Evolutionary conservation across 169 alveolate genomes (phyloP), one percentile per base, ranked within the genome.

Genomic region (Theileria parva): DNA sequence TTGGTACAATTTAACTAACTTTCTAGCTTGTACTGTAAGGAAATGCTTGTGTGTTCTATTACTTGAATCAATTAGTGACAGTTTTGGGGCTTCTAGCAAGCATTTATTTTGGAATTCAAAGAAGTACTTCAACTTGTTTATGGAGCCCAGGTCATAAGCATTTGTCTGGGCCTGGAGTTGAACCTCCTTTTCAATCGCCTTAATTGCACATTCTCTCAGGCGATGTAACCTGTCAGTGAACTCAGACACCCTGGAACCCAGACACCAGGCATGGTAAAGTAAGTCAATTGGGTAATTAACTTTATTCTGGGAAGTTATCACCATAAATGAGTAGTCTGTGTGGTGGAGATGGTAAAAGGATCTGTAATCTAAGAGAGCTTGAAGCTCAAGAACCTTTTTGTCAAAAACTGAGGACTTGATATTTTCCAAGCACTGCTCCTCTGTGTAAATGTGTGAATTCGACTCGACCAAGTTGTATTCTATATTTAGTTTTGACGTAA

Each of bases 361-460:
- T 21, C 80, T 15, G 7, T 6, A 59, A 17, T 73, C 59, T 11
- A 73, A 30, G 30, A 73, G 59, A 30, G 2, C 39, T 13, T 23
- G 17, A 37, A 73, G 44, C 15, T 73, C 70, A 23, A 30, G 23
- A 6, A 23, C 19, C 39, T 37, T 28, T 21, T 11, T 23, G 27
- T 73, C 71, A 13, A 59, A 57, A 37, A 73, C 80, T 37, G 71
- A 73, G 28, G 53, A 51, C 23, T 73, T 73, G 8, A 73, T 59
- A 21, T 59, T 39, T 23, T 25, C 60, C 23, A 59, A 6, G 32
- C 73, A 57, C 37, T 73, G 76, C 65, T 73, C 80, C 50, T 59
- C 80, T 0, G 61, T 61, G 19, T 55, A 73, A n/a, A 61, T 73
- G 27, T 59, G 71, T 13, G 71, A 37, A 8, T 19, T 67, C 11